Percentiles rank a stretch among this genome's conserved stretches.
Conservation (phyloP, 2,329 filamentous ascomycete genomes). For the Fusarium sororula region DNA sequence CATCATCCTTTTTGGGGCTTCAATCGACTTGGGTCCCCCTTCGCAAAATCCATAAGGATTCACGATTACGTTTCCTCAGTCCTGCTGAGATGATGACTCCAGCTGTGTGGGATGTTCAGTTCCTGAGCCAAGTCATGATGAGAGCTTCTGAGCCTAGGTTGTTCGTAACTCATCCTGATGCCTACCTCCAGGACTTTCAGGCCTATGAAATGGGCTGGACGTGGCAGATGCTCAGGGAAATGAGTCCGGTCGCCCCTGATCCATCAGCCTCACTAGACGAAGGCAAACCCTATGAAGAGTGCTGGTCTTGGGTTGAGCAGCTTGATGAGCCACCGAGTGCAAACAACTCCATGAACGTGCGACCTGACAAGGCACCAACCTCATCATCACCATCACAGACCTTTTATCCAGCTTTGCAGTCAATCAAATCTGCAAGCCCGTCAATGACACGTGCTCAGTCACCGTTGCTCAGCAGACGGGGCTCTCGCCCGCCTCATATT, state of each 20-base stretch:
- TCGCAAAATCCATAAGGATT: slow-evolving; percentile 79
- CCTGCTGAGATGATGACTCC: slow-evolving; percentile 78
- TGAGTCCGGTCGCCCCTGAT: slow-evolving; percentile 66
- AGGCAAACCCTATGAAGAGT: slow-evolving; percentile 67
- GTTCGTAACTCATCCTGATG: slow-evolving; percentile 79
- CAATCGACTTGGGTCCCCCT: slow-evolving; percentile 77
- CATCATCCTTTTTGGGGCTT: slow-evolving; percentile 66
- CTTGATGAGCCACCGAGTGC: slow-evolving; percentile 67
- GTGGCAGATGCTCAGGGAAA: slow-evolving; percentile 73
- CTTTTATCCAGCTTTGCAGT: slow-evolving; percentile 36
- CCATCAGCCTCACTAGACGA: slow-evolving; percentile 46
- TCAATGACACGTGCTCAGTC: slow-evolving; percentile 51
- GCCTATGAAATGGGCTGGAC: slow-evolving; percentile 69
- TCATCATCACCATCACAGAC: slow-evolving; percentile 55
- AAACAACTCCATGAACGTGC: slow-evolving; percentile 54
- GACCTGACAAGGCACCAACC: slow-evolving; percentile 52
- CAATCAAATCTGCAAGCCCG: slow-evolving; percentile 45
- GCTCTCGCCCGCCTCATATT: slow-evolving; percentile 57
- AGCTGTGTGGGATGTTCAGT: slow-evolving; percentile 75
- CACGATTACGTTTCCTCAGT: slow-evolving; percentile 74
- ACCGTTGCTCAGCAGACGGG: slow-evolving; percentile 51
- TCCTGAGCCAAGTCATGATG: slow-evolving; percentile 79
- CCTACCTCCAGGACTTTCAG: slow-evolving; percentile 73
- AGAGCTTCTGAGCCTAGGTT: slow-evolving; percentile 72
- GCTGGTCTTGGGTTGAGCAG: slow-evolving; percentile 69